Evolutionary conservation across 1,284 basidiomycete genomes (phyloP).

Genomic region (Peniophora sp.): DNA sequence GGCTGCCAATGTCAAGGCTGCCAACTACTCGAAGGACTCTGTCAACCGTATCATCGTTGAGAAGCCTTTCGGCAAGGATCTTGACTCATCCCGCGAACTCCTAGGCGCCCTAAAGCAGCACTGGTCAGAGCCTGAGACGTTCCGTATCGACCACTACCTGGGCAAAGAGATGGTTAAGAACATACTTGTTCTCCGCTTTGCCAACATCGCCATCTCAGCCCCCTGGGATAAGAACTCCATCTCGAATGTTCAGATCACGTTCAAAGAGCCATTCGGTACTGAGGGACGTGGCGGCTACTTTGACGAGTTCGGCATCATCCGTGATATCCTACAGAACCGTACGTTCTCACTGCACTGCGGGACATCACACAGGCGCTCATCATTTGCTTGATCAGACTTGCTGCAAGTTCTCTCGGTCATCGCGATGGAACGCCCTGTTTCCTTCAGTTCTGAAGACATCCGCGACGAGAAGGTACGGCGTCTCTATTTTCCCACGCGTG

Average conservation of each 20-base stretch:
- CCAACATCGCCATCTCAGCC: slow-evolving; percentile 81
- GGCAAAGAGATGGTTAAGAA: slow-evolving; percentile 99
- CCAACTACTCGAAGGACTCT: slow-evolving; percentile 69
- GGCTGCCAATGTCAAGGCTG: slow-evolving; percentile 72
- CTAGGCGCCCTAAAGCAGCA: slow-evolving; percentile 74
- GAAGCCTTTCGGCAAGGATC: slow-evolving; percentile 95
- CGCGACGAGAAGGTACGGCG: slow-evolving; percentile 85
- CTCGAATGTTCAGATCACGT: slow-evolving; percentile 94
- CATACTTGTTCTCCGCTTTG: slow-evolving; percentile 87
- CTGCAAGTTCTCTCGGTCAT: slow-evolving; percentile 88
- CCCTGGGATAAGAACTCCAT: slow-evolving; percentile 93
- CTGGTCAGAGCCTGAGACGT: slow-evolving; percentile 94
- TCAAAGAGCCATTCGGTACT: slow-evolving; percentile 97
- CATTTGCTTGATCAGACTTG: slow-evolving; percentile 52
- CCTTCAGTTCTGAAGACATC: slow-evolving; percentile 92
- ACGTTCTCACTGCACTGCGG: slow-evolving; percentile 27
- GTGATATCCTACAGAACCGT: slow-evolving; percentile 96
- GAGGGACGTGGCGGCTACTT: slow-evolving; percentile 97
- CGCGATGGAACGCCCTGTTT: slow-evolving; percentile 97
- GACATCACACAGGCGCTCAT: slow-evolving; percentile 2
- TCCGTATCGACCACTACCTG: slow-evolving; percentile 96
- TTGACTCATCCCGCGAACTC: slow-evolving; percentile 78
- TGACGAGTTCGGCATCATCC: slow-evolving; percentile 97
- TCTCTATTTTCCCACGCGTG: slow-evolving; percentile 7
- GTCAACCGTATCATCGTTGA: slow-evolving; percentile 91